Percentiles rank a stretch among this genome's conserved stretches.
Evolutionary conservation across 441 rosid genomes (phyloP).

Genomic region (Croton setiger): DNA sequence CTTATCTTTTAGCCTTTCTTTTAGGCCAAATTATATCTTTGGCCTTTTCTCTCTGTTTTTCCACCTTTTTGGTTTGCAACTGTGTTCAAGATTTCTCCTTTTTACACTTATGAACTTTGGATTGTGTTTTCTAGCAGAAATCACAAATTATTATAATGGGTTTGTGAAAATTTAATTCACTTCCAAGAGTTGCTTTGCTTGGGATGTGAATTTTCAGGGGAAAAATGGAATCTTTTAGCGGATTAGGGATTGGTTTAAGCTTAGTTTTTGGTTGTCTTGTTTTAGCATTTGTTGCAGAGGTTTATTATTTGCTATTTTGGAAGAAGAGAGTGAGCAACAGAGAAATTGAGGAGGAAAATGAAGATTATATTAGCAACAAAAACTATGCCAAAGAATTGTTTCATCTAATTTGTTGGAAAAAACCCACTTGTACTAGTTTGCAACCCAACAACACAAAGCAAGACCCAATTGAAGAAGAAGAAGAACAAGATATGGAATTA

Average conservation of each 20-base stretch:
- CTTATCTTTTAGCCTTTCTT: no score
- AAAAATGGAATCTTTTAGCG: conserved; percentile 56
- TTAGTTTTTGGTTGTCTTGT: conserved; percentile 70
- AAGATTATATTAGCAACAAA: conserved; percentile 27
- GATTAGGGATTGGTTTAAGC: conserved; percentile 67
- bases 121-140: background rate
- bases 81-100: no score
- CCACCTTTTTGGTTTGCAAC: background rate
- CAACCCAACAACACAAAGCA: conserved; percentile 22
- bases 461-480: conserved; percentile 27
- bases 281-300: conserved; percentile 70
- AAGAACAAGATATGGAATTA: conserved; percentile 52
- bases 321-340: conserved; percentile 40
- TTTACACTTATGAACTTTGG: background rate
- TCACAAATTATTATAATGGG: background rate
- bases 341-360: conserved; percentile 42
- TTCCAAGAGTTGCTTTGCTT: background rate
- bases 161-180: conserved; percentile 11
- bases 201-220: conserved; percentile 43
- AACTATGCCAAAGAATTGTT: conserved; percentile 55
- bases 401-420: conserved; percentile 68
- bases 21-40: no score
- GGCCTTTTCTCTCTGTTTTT: background rate
- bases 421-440: conserved; percentile 37
- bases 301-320: conserved; percentile 67